Evolutionary conservation across 768 basidiomycete genomes (phyloP), one percentile per base, ranked within the genome.

Genomic region (Zangia roseola): DNA sequence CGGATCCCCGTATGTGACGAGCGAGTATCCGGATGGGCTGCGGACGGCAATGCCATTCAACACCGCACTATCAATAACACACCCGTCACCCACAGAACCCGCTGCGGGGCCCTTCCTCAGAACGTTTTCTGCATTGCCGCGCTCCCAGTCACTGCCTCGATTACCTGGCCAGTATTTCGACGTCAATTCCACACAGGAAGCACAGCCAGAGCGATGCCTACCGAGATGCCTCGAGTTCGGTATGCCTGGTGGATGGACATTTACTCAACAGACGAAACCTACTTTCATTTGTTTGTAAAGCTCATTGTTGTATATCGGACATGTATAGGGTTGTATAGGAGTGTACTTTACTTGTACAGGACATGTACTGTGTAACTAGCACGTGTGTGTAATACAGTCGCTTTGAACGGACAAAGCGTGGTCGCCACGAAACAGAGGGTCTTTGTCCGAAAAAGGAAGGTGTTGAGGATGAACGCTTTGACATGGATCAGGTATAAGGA

Each of bases 211-310:
- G 53, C 49, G 45, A 34, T 54, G 60, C 30, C 35, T 58, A 38
- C 38, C 26, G 14, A 57, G 57, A 47, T 53, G 53, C 37, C 52
- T 61, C 34, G 71, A 74, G 52, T 53, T 59, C 53, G 68, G 67
- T 39, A 74, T 74, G 73, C 73, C 73, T 28, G 71, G 73, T 14
- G 70, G 68, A 40, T 75, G 74, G 74, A 68, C 58, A 5, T 68
- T 67, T 31, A 38, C 38, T 69, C 23, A 3, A 41, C 26, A 49
- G 23, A 44, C 35, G 31, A 31, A 6, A 28, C 28, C 12, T 16
- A 16, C 14, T 16, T 31, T 31, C 14, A 31, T 16, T 31, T 31
- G 31, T 31, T 31, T 31, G 31, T 31, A 31, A 14, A 6, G 31
- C 16, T 13, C 6, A 31, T 31, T 2, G 6, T n/a, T 30, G 30